Conservation (phyloP, 495 filamentous ascomycete genomes). For the Xylaria acuta region DNA sequence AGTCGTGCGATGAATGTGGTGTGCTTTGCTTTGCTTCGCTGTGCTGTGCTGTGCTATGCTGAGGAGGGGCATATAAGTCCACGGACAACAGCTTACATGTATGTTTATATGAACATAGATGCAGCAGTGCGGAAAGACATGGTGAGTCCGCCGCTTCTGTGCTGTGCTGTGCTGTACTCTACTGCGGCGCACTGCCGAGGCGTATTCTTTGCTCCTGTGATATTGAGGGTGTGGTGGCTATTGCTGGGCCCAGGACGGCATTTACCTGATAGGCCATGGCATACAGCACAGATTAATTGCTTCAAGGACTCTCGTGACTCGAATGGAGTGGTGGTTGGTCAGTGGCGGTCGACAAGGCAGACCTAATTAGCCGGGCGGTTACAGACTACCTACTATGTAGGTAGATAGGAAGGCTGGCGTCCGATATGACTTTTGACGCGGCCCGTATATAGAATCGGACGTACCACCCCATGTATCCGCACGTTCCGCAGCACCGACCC, state of each 20-base stretch:
- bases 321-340: background rate
- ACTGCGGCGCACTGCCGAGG: conserved; percentile 11
- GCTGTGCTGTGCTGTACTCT: background rate
- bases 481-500: background rate
- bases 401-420: conserved; percentile 3
- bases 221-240: conserved; percentile 1
- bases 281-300: conserved; percentile 14
- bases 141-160: background rate
- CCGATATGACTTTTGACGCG: background rate
- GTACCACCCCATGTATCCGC: background rate
- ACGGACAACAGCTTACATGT: background rate
- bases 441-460: background rate
- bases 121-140: background rate
- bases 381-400: background rate
- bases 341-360: conserved; percentile 11
- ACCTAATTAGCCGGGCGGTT: conserved; percentile 6
- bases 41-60: background rate
- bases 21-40: background rate
- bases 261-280: conserved; percentile 20
- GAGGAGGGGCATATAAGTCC: background rate
- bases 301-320: conserved; percentile 3
- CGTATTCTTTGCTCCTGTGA: background rate
- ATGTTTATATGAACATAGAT: background rate
- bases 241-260: conserved; percentile 12
- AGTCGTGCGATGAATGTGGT: background rate